Evolutionary conservation across 2,329 filamentous ascomycete species (phyloP).

Genomic region (Bipolaris sorokiniana): DNA sequence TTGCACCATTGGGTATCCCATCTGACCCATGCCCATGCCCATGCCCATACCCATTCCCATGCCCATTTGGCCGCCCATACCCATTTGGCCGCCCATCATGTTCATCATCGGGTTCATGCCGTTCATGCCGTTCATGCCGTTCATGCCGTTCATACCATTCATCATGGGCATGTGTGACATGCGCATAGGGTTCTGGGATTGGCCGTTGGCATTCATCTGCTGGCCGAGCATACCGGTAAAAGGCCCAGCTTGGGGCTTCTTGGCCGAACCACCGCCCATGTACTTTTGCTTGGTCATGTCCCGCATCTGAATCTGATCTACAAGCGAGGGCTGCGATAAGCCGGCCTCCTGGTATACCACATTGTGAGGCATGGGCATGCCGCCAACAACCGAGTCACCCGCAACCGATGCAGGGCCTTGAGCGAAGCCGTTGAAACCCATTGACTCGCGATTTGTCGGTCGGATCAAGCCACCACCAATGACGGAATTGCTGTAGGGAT

Average conservation of each 20-base stretch:
- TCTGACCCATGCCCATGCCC: conserved; percentile 38
- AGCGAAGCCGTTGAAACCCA: conserved; percentile 47
- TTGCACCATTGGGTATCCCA: conserved; percentile 71
- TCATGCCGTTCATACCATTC: conserved; percentile 35
- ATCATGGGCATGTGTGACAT: conserved; percentile 40
- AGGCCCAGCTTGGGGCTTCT: conserved; percentile 38
- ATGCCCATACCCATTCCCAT: conserved; percentile 24
- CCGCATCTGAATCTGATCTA: conserved; percentile 48
- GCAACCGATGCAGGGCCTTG: conserved; percentile 43
- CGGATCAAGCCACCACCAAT: conserved; percentile 46
- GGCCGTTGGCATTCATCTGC: conserved; percentile 41
- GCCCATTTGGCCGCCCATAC: conserved; percentile 41
- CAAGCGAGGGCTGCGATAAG: conserved; percentile 40
- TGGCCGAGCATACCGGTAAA: conserved; percentile 45
- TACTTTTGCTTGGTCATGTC: conserved; percentile 47
- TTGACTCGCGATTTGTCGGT: conserved; percentile 43
- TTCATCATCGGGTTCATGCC: conserved; percentile 39
- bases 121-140: conserved; percentile 40
- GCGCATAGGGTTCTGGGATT: conserved; percentile 29
- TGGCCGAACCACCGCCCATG: conserved; percentile 44
- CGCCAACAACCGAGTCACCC: conserved; percentile 37
- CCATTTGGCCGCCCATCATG: conserved; percentile 39
- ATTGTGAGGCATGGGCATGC: conserved; percentile 24
- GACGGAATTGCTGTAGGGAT: conserved; percentile 39
- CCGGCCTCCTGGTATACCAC: conserved; percentile 43